These are phyloP conservation scores for Aspergillus flavus DNA, from an alignment of 2,329 filamentous ascomycete species.

Conservation along the genomic window DNA sequence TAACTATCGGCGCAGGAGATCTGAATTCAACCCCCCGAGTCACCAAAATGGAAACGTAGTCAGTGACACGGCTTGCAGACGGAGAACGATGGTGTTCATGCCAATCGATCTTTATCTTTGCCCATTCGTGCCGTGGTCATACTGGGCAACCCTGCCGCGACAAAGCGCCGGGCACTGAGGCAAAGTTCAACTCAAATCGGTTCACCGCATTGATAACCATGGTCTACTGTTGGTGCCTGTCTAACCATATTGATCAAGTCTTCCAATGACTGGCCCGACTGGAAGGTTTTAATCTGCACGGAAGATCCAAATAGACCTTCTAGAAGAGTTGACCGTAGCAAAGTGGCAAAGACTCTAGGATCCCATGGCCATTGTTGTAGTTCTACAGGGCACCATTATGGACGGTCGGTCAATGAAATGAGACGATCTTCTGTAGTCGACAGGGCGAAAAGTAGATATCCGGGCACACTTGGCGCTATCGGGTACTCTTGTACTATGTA, in stretches of 20 bases:
- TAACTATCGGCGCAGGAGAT: neutral
- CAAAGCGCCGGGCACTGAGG: conserved; percentile 8
- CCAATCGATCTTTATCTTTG: neutral
- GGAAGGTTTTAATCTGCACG: conserved; percentile 21
- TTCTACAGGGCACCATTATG: neutral
- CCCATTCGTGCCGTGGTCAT: neutral
- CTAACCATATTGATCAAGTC: conserved; percentile 16
- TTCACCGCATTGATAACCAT: conserved; percentile 12
- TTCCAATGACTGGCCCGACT: conserved; percentile 15
- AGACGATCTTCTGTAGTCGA: neutral
- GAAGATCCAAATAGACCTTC: conserved; percentile 24
- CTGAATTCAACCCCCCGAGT: neutral
- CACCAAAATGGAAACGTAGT: neutral
- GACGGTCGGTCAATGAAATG: neutral
- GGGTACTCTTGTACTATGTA: neutral
- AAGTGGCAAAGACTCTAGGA: neutral
- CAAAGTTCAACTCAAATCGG: conserved; percentile 7
- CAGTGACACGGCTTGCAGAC: neutral
- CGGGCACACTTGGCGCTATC: neutral
- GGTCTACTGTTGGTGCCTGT: conserved; percentile 16
- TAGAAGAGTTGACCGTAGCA: conserved; percentile 21
- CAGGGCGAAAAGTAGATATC: neutral
- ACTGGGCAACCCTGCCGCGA: conserved; percentile 7
- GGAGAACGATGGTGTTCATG: neutral
- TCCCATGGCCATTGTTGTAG: neutral